These are phyloP conservation scores for Gastrolobium villosum DNA, from an alignment of 306 rosid species.

Conservation along the genomic window DNA sequence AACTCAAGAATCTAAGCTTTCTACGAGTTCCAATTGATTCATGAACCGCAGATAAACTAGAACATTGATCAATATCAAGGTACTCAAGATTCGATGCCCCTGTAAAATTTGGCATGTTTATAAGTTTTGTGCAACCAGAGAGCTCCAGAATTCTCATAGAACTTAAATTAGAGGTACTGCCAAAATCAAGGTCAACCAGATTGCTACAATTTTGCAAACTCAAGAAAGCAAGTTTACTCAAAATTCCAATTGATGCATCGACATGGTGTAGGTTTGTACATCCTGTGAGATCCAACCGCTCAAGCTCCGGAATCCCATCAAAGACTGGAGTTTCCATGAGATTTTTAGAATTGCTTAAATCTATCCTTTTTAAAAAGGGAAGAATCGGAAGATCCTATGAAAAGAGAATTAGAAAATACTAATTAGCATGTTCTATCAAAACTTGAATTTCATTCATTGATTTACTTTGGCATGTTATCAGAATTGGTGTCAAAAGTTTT, in stretches of 20 bases:
- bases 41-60: neutral
- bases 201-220: neutral
- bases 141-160: neutral
- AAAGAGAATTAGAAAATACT: neutral
- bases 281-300: conserved; percentile 31
- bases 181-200: neutral
- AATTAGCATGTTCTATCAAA: neutral
- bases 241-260: conserved; percentile 21
- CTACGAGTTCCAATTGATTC: conserved; percentile 14
- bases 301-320: neutral
- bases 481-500: no score
- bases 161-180: neutral
- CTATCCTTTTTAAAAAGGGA: neutral
- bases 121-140: neutral
- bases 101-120: neutral
- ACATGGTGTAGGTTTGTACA: neutral
- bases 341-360: conserved; percentile 22
- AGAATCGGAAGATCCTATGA: neutral
- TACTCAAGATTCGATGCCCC: neutral
- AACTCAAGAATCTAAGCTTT: neutral
- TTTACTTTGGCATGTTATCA: no score
- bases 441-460: neutral
- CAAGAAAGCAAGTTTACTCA: conserved; percentile 14
- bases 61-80: conserved; percentile 20
- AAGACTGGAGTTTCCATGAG: conserved; percentile 3